Evolutionary conservation across 805 yeast species (phyloP), one percentile per base, ranked within the genome.

Genomic region (Metschnikowia peoriensis): DNA sequence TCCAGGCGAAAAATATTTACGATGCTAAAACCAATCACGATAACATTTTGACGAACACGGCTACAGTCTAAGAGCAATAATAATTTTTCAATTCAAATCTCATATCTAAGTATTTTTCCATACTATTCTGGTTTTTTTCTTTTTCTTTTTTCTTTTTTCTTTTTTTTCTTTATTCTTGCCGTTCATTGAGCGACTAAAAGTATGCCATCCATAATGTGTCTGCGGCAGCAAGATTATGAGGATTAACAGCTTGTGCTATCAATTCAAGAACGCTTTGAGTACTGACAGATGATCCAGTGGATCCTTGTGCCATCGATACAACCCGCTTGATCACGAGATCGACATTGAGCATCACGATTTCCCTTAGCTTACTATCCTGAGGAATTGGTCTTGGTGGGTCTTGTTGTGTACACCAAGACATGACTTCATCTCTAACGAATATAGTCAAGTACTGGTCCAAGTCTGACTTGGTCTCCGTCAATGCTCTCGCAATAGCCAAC

Each of bases 141-240:
- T 22, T 22, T 22, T 22, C 4, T 3, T 3, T 22, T 22, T 22
- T 22, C 4, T 4, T 22, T 22, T 22, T 22, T 4, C 4, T 22
- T 22, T 22, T 22, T 22, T 4, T 22, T 22, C 22, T 22, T 22
- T n/a, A n/a, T n/a, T n/a, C n/a, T n/a, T n/a, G n/a, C n/a, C n/a
- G n/a, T n/a, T 39, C 22, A 22, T 17, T 15, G 7, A 29, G 15
- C 28, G 8, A 28, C 46, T 74, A 91, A 61, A 91, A 82, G 73
- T 90, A 94, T 1, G 99, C 94, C 97, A 94, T 89, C 91, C 97
- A 94, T 58, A 89, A 78, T 14, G 91, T 84, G 62, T 94, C 99
- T 6, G 96, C 86, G 50, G 89, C 84, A 14, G 98, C 97, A 61
- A 94, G 73, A 62, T 90, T 89, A 61, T 96, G 82, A 37, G 98